A percentile compares a stretch with the other conserved stretches of the same genome.
Evolutionary conservation across 2,329 filamentous ascomycete genomes (phyloP).

Genomic region (Davidsoniella virescens): DNA sequence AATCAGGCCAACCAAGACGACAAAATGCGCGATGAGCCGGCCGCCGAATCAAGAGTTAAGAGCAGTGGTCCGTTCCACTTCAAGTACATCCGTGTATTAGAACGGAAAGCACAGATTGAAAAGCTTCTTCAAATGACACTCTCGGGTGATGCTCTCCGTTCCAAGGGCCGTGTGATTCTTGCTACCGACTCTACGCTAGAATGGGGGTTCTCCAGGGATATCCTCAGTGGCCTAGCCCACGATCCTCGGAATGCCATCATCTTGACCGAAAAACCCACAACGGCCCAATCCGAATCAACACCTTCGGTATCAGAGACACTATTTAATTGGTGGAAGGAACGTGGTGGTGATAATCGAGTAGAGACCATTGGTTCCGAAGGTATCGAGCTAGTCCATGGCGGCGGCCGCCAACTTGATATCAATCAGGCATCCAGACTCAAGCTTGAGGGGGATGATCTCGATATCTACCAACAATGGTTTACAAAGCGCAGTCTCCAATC

Average conservation of each 20-base stretch:
- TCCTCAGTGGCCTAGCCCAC: conserved; percentile 56
- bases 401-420: conserved; percentile 45
- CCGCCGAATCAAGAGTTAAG: conserved; percentile 22
- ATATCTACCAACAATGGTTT: conserved; percentile 80
- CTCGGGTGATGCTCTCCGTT: conserved; percentile 24
- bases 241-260: conserved; percentile 73
- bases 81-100: conserved; percentile 65
- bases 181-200: conserved; percentile 81
- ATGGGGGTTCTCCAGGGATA: conserved; percentile 84
- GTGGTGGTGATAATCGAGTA: conserved; percentile 43
- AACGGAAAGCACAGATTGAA: conserved; percentile 65
- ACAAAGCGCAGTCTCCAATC: conserved; percentile 77
- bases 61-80: conserved; percentile 73
- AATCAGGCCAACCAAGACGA: conserved; percentile 30
- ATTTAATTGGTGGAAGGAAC: conserved; percentile 65
- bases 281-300: conserved; percentile 24
- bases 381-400: conserved; percentile 50
- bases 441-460: conserved; percentile 59
- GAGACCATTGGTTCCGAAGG: conserved; percentile 41
- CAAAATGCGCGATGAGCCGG: conserved; percentile 19
- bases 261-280: conserved; percentile 56
- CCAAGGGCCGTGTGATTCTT: conserved; percentile 58
- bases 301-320: conserved; percentile 55
- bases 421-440: conserved; percentile 44
- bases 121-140: conserved; percentile 39